Percentiles rank a stretch among this genome's conserved stretches.
Evolutionary conservation across 257 asterid genomes (phyloP).

Genomic region (Solanum ossicruentum): DNA sequence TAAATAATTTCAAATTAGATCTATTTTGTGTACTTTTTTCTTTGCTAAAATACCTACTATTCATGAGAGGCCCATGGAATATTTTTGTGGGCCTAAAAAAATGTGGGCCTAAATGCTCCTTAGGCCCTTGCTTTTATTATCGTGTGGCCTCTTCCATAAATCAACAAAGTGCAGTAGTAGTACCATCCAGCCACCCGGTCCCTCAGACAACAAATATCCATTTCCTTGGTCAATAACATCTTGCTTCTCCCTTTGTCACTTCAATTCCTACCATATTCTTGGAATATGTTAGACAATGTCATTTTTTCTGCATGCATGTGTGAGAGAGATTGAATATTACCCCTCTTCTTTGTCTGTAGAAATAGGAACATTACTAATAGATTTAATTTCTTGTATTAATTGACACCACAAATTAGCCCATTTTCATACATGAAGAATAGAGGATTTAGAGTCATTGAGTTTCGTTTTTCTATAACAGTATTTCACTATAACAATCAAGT

Average conservation of each 20-base stretch:
- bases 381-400: neutral
- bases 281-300: constrained; percentile 22
- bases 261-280: constrained; percentile 4
- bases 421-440: no score
- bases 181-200: neutral
- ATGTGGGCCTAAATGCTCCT: neutral
- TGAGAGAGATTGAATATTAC: constrained; percentile 26
- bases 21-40: no score
- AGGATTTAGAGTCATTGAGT: neutral
- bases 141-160: neutral
- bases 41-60: neutral
- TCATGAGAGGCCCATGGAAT: neutral
- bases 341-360: constrained; percentile 9
- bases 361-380: neutral
- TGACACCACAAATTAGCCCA: neutral
- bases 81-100: neutral
- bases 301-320: constrained; percentile 2
- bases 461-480: neutral
- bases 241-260: neutral
- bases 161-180: neutral
- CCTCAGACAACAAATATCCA: constrained; percentile 1
- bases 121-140: neutral
- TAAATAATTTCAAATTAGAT: no score
- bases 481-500: neutral
- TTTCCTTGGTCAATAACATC: neutral